These are phyloP conservation scores for Monosporozyma solicola DNA, from an alignment of 805 yeast genomes.

Conservation along the genomic window DNA sequence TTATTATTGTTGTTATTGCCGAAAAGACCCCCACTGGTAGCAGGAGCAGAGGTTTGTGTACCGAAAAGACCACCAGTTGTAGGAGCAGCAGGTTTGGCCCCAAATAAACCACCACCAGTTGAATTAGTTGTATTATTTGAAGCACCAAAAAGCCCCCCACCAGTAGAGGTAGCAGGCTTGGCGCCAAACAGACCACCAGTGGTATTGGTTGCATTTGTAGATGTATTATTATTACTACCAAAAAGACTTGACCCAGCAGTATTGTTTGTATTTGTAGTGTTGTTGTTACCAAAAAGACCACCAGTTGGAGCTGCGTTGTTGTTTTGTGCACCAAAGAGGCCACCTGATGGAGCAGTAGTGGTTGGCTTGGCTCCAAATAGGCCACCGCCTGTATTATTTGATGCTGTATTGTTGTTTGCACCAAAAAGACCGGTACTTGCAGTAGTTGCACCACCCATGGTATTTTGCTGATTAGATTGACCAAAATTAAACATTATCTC, in stretches of 20 bases:
- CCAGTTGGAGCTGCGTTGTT: neutral
- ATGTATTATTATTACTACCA: conserved; percentile 6
- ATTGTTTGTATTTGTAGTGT: conserved; percentile 5
- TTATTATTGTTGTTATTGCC: conserved; percentile 22
- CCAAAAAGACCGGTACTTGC: conserved; percentile 10
- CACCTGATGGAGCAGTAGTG: neutral
- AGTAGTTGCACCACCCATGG: neutral
- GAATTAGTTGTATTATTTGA: conserved; percentile 3
- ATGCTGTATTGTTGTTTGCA: conserved; percentile 4
- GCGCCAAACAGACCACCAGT: conserved; percentile 29
- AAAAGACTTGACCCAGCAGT: conserved; percentile 16
- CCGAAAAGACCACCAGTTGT: conserved; percentile 8
- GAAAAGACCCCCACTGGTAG: conserved; percentile 24
- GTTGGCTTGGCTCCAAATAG: conserved; percentile 2
- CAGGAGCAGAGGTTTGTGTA: conserved; percentile 9
- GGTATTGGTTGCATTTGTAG: neutral
- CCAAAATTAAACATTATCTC: conserved; percentile 2
- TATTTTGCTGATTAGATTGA: neutral
- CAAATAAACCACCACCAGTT: conserved; percentile 1
- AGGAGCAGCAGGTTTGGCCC: conserved; percentile 3
- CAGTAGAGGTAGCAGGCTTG: conserved; percentile 3
- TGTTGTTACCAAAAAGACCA: conserved; percentile 15
- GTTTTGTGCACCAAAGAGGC: neutral
- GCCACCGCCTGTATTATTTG: neutral
- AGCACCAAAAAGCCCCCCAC: conserved; percentile 10